Percentiles rank a stretch among this genome's conserved stretches.
These are phyloP conservation scores for Coemansia sp. DNA, from an alignment of 192 early-diverging fungal species.

Conservation along the genomic window DNA sequence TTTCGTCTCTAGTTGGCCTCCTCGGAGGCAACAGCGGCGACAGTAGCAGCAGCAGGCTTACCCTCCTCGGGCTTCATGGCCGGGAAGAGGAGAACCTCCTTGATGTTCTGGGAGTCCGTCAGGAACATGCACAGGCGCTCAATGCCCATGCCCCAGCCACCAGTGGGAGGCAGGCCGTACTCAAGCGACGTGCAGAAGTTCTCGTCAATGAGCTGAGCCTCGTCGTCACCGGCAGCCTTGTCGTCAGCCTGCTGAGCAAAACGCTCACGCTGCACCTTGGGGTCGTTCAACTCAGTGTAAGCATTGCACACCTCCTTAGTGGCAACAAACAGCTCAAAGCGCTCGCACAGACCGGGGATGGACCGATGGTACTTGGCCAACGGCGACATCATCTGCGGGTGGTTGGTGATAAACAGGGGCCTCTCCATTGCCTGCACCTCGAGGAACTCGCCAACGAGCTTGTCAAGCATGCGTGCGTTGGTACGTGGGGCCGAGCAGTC, in stretches of 20 bases:
- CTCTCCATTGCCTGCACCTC: conserved; percentile 74
- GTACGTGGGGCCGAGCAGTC: conserved; percentile 96
- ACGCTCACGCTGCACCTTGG: conserved; percentile 96
- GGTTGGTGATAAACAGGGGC: conserved; percentile 95
- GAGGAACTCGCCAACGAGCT: conserved; percentile 84
- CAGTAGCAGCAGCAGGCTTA: neutral
- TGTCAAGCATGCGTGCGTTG: conserved; percentile 90
- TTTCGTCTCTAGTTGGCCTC: neutral
- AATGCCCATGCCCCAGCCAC: conserved; percentile 93
- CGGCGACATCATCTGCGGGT: conserved; percentile 99
- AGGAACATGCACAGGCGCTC: conserved; percentile 99
- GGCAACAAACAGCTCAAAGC: conserved; percentile 98
- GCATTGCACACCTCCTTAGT: conserved; percentile 99
- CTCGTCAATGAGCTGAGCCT: conserved; percentile 98
- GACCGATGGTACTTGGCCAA: conserved; percentile 96
- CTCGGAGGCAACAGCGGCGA: neutral
- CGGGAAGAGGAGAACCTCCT: conserved; percentile 82
- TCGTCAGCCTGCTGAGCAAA: conserved; percentile 97
- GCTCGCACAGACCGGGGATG: conserved; percentile 89
- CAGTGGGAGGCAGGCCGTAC: conserved; percentile 96
- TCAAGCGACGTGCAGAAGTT: conserved; percentile 96
- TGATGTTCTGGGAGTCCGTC: conserved; percentile 97
- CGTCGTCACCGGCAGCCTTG: conserved; percentile 98
- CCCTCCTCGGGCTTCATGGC: conserved; percentile 70
- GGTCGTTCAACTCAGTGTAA: conserved; percentile 99